Evolutionary conservation across 2,329 filamentous ascomycete genomes (phyloP), one percentile per base, ranked within the genome.

Genomic region (Penicillium griseofulvum): DNA sequence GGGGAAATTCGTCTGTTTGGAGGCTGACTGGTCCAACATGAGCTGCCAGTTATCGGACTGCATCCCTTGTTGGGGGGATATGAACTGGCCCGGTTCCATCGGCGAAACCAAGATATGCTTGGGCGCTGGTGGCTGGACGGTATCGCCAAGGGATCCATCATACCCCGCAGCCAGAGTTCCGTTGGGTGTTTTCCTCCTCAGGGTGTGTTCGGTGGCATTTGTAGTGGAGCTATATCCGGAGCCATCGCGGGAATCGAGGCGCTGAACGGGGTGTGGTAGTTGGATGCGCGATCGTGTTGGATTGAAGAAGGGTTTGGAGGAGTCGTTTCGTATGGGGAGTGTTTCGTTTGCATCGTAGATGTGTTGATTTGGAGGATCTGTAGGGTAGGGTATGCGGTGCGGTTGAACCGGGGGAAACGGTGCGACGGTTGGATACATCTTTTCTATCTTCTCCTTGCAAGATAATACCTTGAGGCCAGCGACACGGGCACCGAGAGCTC

Each of bases 141-240:
- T 84, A 67, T 91, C 88, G 22, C 87, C 81, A 1, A 87, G 86
- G 5, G 89, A 90, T 31, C 89, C 91, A 80, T 97, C 92, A 68
- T 96, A 97, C 11, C 91, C 91, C 51, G 90, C 91, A 61, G 93
- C 88, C 58, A 97, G 83, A 36, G 91, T 96, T n/a, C 93, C 94
- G 68, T 87, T 93, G 5, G 93, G 94, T 9, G 93, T 97, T 74
- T 97, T 97, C 62, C 93, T 85, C 62, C 93, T 86, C 54, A 97
- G 80, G 65, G 90, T 89, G 72, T 96, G 87, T 71, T 96, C 91
- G 11, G 62, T 66, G 17, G 55, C 62, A 22, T 68, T 66, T 10
- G 60, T 38, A 28, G 57, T 65, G 28, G 64, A 57, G 45, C 59
- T 59, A n/a, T 66, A 60, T 12, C 62, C 62, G 8, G 65, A 54